Conservation (phyloP, 345 rosid genomes). For the Rhizophora apiculata region DNA sequence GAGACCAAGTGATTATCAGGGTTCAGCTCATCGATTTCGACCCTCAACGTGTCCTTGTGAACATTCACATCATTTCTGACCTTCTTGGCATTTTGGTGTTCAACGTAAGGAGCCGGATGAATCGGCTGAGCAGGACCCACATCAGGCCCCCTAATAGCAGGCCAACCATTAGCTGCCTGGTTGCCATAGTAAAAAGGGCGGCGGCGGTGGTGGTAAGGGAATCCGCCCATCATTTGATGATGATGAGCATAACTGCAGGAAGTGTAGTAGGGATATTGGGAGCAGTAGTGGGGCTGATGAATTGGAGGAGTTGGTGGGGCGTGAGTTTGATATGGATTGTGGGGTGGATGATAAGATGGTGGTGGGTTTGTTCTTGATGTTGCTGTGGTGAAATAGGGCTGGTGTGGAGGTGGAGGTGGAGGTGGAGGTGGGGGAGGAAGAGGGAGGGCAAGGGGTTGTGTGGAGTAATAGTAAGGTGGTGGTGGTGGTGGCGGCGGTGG, state of each 20-base stretch:
- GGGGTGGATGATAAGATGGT: slow-evolving; percentile 31
- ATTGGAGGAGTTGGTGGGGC: slow-evolving; percentile 31
- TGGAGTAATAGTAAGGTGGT: slow-evolving; percentile 28
- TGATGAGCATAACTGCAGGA: slow-evolving; percentile 24
- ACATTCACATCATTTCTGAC: slow-evolving; percentile 89
- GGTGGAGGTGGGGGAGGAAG: slow-evolving; percentile 25
- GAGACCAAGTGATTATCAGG: slow-evolving; percentile 77
- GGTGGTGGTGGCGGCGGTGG: slow-evolving; percentile 27
- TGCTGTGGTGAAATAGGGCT: slow-evolving; percentile 8
- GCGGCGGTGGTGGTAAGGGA: slow-evolving; percentile 38
- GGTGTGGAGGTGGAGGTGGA: slow-evolving; percentile 24
- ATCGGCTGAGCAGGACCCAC: slow-evolving; percentile 25
- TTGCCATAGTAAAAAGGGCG: slow-evolving; percentile 43
- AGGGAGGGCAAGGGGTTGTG: slow-evolving; percentile 28
- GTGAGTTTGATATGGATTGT: slow-evolving; percentile 31
- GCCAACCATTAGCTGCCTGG: slow-evolving; percentile 46
- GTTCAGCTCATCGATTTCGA: slow-evolving; percentile 58
- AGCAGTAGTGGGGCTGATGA: slow-evolving; percentile 30
- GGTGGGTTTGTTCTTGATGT: slow-evolving; percentile 4
- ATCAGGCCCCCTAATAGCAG: slow-evolving; percentile 32
- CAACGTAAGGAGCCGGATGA: slow-evolving; percentile 66
- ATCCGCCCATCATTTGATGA: slow-evolving; percentile 38
- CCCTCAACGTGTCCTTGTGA: slow-evolving; percentile 69
- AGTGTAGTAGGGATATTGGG: too few species aligned
- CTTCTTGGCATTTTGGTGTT: slow-evolving; percentile 85